Conservation (phyloP, 2,329 filamentous ascomycete species). For the Epicoccum nigrum region DNA sequence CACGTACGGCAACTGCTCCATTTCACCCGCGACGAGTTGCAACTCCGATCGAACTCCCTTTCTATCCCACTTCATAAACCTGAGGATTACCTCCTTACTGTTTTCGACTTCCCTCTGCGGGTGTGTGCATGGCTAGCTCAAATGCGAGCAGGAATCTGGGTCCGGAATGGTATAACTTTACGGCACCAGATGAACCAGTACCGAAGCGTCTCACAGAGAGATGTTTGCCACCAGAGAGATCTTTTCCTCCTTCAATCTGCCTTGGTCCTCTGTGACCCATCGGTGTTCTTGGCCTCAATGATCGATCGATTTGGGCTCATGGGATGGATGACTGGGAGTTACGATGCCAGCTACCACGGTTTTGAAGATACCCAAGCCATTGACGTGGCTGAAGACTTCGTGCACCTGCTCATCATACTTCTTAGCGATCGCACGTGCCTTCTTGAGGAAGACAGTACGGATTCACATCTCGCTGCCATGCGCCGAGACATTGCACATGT, state of each 20-base stretch:
- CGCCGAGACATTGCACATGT: slow-evolving; percentile 91
- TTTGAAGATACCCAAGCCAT: slow-evolving; percentile 89
- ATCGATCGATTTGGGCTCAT: slow-evolving; percentile 90
- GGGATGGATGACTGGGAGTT: slow-evolving; percentile 84
- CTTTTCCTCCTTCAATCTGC: slow-evolving; percentile 93
- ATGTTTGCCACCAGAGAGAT: slow-evolving; percentile 92
- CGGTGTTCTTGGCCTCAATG: slow-evolving; percentile 83
- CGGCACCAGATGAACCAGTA: slow-evolving; percentile 95
- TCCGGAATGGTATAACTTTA: slow-evolving; percentile 93
- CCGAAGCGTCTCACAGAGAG: slow-evolving; percentile 83
- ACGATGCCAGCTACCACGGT: slow-evolving; percentile 66
- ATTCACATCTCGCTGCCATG: slow-evolving; percentile 72
- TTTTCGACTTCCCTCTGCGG: slow-evolving; percentile 90
- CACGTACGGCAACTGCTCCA: slow-evolving; percentile 71
- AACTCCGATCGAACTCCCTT: slow-evolving; percentile 66
- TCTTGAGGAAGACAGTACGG: slow-evolving; percentile 68
- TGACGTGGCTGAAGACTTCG: slow-evolving; percentile 93
- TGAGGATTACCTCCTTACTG: slow-evolving; percentile 82
- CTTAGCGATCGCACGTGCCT: slow-evolving; percentile 87
- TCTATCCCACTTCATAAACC: slow-evolving; percentile 63
- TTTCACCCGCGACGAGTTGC: slow-evolving; percentile 74
- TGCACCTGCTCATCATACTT: slow-evolving; percentile 89
- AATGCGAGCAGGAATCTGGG: slow-evolving; percentile 99
- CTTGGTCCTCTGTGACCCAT: slow-evolving; percentile 82
- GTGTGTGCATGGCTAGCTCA: slow-evolving; percentile 97